A percentile compares a stretch with the other conserved stretches of the same genome.
Evolutionary conservation across 208 protist genomes (phyloP).

Genomic region (Trypanosoma lewisi): DNA sequence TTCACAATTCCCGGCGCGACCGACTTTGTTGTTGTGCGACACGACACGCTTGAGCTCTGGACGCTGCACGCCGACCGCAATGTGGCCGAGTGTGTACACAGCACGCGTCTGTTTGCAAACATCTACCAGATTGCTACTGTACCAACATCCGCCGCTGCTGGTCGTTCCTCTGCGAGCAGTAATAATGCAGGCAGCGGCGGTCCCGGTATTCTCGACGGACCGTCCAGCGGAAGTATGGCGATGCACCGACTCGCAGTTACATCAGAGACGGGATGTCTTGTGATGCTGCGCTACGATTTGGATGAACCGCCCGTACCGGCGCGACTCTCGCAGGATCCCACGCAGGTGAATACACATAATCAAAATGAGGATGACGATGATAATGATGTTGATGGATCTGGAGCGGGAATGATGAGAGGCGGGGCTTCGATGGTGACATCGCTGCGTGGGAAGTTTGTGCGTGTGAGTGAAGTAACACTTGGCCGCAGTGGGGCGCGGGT

Average conservation of each 20-base stretch:
- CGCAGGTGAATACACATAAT: neutral
- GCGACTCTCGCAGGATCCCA: slow-evolving; percentile 19
- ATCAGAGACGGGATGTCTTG: slow-evolving; percentile 92
- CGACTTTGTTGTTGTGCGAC: slow-evolving; percentile 69
- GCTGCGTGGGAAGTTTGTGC: slow-evolving; percentile 83
- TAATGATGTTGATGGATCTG: neutral
- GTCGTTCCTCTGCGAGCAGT: neutral
- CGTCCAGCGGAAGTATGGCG: slow-evolving; percentile 3
- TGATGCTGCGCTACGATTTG: slow-evolving; percentile 93
- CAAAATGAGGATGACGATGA: slow-evolving; percentile 21
- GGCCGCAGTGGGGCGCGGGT: slow-evolving; percentile 96
- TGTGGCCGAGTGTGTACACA: slow-evolving; percentile 63
- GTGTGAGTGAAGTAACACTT: slow-evolving; percentile 95
- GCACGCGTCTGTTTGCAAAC: slow-evolving; percentile 47
- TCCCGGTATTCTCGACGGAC: slow-evolving; percentile 21
- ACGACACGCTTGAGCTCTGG: slow-evolving; percentile 73
- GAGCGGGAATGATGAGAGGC: neutral
- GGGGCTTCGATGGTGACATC: slow-evolving; percentile 37
- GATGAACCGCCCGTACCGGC: slow-evolving; percentile 51
- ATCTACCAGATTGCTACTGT: slow-evolving; percentile 68
- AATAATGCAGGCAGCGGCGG: slow-evolving; percentile 3
- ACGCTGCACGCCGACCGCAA: slow-evolving; percentile 46
- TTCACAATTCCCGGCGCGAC: slow-evolving; percentile 68
- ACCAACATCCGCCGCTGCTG: slow-evolving; percentile 30
- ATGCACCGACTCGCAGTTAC: slow-evolving; percentile 84